phyloP scores from a whole-genome alignment of 371 early-diverging fungal genomes.

The Batrachochytrium dendrobatidis region DNA sequence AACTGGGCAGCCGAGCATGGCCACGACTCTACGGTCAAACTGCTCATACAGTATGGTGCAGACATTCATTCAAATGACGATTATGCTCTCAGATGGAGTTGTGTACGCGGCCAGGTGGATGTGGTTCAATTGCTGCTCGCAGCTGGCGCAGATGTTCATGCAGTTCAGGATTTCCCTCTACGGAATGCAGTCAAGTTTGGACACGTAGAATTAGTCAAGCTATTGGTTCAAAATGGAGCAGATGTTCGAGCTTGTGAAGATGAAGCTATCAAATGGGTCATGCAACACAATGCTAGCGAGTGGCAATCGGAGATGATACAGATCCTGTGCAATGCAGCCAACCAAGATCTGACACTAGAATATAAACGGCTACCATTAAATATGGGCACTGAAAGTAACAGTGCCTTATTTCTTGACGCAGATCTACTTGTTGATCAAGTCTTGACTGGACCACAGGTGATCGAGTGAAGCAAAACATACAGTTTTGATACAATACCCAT shows the following conservation, averaged over 20 bases:
- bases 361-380: no score
- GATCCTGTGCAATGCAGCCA: no score
- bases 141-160: conserved; percentile 11
- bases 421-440: no score
- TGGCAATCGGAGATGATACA: no score
- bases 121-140: conserved; percentile 7
- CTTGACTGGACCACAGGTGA: no score
- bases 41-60: no score
- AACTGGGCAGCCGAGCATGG: not conserved
- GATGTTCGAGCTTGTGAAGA: conserved; percentile 12
- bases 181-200: conserved; percentile 11
- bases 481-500: no score
- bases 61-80: conserved; percentile 14
- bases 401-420: no score
- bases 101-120: conserved; percentile 1
- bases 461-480: no score
- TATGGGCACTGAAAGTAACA: no score
- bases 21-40: not conserved
- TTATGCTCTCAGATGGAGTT: conserved; percentile 8
- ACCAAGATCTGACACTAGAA: no score
- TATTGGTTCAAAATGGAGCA: conserved; percentile 9
- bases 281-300: conserved; percentile 1
- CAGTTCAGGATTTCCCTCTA: conserved; percentile 9
- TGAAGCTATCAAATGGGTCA: conserved; percentile 10
- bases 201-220: conserved; percentile 3